Evolutionary conservation across 1,284 basidiomycete species (phyloP), one percentile per base, ranked within the genome.

Genomic region (Sporisorium sorghi): DNA sequence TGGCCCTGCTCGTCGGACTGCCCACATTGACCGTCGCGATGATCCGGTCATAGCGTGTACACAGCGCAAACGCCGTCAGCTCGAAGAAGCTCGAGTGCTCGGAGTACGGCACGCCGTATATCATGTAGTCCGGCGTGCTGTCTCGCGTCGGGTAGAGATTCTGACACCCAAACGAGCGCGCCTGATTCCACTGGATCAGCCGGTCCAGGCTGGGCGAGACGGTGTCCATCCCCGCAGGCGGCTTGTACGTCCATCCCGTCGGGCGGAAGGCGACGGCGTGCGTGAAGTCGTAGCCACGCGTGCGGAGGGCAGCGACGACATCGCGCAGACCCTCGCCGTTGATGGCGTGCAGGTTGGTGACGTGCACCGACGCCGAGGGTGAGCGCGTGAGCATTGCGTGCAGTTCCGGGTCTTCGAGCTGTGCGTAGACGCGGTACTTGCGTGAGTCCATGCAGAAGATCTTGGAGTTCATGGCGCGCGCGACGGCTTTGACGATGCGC

Each of bases 21-120:
- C 92, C 92, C 0, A 98, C 91, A 79, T 97, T 98, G 44, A 98
- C 95, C 0, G 96, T 98, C 5, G 96, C 93, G 74, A 98, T 95
- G 88, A 98, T 95, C 79, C 88, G 90, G 9, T 81, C 88, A 91
- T 89, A 96, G 80, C 89, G 87, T 33, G 93, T 86, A 12, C 91
- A 92, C 82, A 98, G 87, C 5, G 93, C 93, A 81, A 98, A 98
- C 80, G 77, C 68, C 0, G 74, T 79, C 92, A 97, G 23, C 93
- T 97, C 79, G 58, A 78, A 76, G 43, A 84, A 84, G 57, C 78
- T 80, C 52, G 93, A 95, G 84, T 99, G 95, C 83, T 97, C 95
- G 4, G 93, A 96, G 83, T 97, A 97, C 5, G 96, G 96, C 15
- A 98, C 92, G 32, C 93, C 81, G 62, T 81, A 94, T 58, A 97